These are phyloP conservation scores for Aspergillus carlsbadensis DNA, from an alignment of 495 filamentous ascomycete genomes.

Conservation along the genomic window DNA sequence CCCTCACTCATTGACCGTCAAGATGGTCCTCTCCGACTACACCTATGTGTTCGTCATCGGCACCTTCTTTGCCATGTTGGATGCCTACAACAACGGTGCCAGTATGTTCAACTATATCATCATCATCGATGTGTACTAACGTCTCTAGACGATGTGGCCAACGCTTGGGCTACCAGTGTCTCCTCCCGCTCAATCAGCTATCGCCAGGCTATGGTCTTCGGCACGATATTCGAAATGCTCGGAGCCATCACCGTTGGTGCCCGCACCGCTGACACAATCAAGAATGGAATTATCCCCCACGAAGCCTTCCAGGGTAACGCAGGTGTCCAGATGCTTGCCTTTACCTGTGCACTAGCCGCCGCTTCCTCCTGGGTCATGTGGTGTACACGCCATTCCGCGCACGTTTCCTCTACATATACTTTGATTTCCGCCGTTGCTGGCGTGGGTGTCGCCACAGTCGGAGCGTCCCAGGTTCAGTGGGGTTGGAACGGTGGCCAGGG, in stretches of 20 bases:
- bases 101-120: constrained; percentile 41
- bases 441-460: constrained; percentile 60
- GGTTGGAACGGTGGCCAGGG: constrained; percentile 61
- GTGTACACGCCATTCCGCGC: constrained; percentile 59
- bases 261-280: constrained; percentile 59
- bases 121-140: neutral
- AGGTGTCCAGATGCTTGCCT: constrained; percentile 60
- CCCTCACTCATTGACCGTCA: constrained; percentile 21
- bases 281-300: constrained; percentile 56
- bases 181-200: constrained; percentile 67
- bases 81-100: constrained; percentile 69
- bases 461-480: constrained; percentile 57
- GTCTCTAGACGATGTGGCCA: constrained; percentile 67
- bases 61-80: constrained; percentile 72
- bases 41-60: constrained; percentile 74
- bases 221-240: constrained; percentile 60
- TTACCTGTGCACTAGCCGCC: constrained; percentile 54
- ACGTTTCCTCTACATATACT: constrained; percentile 65
- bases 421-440: constrained; percentile 61
- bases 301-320: constrained; percentile 50
- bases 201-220: constrained; percentile 65
- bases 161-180: constrained; percentile 70
- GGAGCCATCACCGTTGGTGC: constrained; percentile 61
- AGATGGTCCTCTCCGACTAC: constrained; percentile 56
- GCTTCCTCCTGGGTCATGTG: constrained; percentile 60